Conservation (phyloP, 768 basidiomycete genomes). For the Mycena galopus region DNA sequence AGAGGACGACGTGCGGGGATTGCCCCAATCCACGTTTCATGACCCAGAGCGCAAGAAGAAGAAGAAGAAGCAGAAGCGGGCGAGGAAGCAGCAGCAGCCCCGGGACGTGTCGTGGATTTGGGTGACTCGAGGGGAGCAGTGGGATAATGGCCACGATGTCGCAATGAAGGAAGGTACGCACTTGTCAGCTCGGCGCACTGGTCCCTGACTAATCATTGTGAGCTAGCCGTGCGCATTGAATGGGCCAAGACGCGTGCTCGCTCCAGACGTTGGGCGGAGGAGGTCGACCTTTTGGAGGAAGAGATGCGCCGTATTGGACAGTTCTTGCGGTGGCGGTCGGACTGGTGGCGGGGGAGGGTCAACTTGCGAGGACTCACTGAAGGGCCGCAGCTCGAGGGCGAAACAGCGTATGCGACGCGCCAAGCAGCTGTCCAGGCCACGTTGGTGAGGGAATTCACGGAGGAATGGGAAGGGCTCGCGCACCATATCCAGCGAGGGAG, state of each 20-base stretch:
- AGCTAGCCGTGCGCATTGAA: constrained; percentile 27
- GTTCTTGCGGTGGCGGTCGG: constrained; percentile 26
- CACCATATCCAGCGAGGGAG: not conserved
- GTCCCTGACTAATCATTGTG: not conserved
- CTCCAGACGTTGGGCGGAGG: constrained; percentile 26
- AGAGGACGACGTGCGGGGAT: constrained; percentile 5
- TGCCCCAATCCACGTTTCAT: not conserved
- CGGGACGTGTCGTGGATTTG: constrained; percentile 7
- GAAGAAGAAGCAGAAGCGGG: not conserved
- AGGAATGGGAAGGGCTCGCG: not conserved
- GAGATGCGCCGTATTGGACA: constrained; percentile 29
- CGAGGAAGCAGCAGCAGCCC: not conserved
- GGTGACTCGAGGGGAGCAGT: not conserved
- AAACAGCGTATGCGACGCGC: constrained; percentile 24
- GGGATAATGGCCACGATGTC: not conserved
- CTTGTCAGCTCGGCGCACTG: not conserved
- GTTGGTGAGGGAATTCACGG: not conserved
- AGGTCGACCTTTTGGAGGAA: constrained; percentile 29
- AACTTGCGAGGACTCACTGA: not conserved
- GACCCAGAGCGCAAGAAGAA: constrained; percentile 9
- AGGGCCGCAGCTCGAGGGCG: constrained; percentile 23
- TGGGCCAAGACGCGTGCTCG: constrained; percentile 10
- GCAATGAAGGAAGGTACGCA: constrained; percentile 19
- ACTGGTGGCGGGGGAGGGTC: constrained; percentile 20
- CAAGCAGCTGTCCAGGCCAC: constrained; percentile 8